phyloP scores from a whole-genome alignment of 257 asterid genomes.

The Ballota nigra region DNA sequence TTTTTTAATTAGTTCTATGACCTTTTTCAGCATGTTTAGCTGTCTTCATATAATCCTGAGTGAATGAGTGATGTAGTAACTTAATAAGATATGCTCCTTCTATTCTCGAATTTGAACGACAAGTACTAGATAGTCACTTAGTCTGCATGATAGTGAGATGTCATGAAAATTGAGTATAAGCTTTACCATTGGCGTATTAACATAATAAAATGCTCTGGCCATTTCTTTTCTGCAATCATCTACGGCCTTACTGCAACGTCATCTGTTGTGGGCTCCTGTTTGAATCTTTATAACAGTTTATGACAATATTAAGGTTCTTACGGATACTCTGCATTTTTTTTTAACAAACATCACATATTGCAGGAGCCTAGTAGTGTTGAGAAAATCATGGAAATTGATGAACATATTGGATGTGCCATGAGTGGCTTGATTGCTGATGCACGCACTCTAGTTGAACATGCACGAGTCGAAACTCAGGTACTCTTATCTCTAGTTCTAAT shows the following conservation, averaged over 20 bases:
- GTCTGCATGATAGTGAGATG: background rate
- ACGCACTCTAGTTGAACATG: slow-evolving; percentile 93
- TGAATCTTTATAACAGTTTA: background rate
- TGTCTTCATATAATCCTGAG: background rate
- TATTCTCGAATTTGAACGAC: background rate
- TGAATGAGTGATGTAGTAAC: background rate
- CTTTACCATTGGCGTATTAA: background rate
- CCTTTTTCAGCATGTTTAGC: background rate
- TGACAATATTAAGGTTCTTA: background rate
- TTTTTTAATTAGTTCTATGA: background rate
- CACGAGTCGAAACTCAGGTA: slow-evolving; percentile 98
- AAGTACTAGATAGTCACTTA: background rate
- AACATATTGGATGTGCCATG: slow-evolving; percentile 95
- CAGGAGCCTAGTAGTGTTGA: slow-evolving; percentile 68
- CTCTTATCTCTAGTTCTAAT: background rate
- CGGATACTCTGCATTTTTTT: background rate
- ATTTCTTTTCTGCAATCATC: background rate
- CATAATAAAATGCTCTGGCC: background rate
- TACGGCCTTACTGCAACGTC: background rate
- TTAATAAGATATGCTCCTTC: background rate
- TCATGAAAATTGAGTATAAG: background rate
- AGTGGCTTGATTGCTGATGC: slow-evolving; percentile 98
- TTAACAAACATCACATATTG: slow-evolving; percentile 6
- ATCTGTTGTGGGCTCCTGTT: background rate
- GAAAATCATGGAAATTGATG: slow-evolving; percentile 93